These are phyloP conservation scores for Tricholoma furcatifolium DNA, from an alignment of 768 basidiomycete genomes.

Conservation along the genomic window DNA sequence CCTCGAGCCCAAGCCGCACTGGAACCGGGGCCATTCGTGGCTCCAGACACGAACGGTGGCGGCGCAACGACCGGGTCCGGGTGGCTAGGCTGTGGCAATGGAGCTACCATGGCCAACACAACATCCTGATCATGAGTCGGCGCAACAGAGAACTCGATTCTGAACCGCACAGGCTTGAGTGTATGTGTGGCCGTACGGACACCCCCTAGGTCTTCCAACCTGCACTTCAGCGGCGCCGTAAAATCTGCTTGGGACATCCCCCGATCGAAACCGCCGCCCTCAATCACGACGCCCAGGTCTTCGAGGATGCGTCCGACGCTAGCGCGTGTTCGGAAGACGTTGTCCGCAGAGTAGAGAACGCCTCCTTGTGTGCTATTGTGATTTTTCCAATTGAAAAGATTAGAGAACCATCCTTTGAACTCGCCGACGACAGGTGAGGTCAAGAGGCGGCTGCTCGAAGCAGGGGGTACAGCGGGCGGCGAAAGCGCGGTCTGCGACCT, in stretches of 20 bases:
- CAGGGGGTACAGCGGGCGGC: conserved; percentile 35
- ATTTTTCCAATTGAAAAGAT: conserved; percentile 89
- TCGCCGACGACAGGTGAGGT: conserved; percentile 77
- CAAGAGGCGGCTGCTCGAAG: conserved; percentile 34
- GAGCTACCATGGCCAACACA: not conserved
- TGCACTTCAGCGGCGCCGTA: conserved; percentile 38
- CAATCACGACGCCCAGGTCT: conserved; percentile 58
- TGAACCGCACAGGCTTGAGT: conserved; percentile 79
- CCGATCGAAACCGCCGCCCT: conserved; percentile 27
- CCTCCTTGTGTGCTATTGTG: conserved; percentile 39
- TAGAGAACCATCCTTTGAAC: conserved; percentile 93
- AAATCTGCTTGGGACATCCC: conserved; percentile 20
- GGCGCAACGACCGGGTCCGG: conserved; percentile 14
- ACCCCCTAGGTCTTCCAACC: conserved; percentile 50
- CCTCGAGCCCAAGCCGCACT: conserved; percentile 21
- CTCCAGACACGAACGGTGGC: conserved; percentile 7
- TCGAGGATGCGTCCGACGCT: conserved; percentile 66
- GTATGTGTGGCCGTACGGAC: conserved; percentile 40
- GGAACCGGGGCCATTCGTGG: conserved; percentile 6
- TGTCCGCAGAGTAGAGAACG: conserved; percentile 55
- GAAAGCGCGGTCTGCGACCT: conserved; percentile 49
- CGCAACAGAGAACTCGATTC: conserved; percentile 65
- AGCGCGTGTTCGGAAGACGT: conserved; percentile 58
- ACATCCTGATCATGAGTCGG: conserved; percentile 19
- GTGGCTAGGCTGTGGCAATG: conserved; percentile 7